Conservation (phyloP, 192 early-diverging fungal species). For the Radiomyces spectabilis region DNA sequence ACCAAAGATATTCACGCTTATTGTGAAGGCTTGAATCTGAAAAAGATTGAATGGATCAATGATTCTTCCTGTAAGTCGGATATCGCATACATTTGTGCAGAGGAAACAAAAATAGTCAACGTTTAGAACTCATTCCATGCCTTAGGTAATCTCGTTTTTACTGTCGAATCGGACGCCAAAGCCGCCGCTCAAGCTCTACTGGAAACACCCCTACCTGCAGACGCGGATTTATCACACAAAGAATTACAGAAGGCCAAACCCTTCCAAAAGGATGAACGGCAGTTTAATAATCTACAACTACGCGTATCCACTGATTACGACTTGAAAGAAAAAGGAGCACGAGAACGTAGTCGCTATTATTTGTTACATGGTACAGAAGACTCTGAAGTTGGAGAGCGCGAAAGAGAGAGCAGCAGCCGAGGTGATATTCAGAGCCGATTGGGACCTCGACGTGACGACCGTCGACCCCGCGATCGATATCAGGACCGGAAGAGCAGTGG, state of each 20-base stretch:
- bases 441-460: neutral
- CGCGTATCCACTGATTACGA: slow-evolving; percentile 32
- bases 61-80: slow-evolving; percentile 38
- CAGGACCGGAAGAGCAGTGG: neutral
- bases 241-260: neutral
- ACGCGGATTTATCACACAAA: neutral
- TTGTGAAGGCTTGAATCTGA: slow-evolving; percentile 29
- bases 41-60: slow-evolving; percentile 41
- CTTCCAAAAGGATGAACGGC: slow-evolving; percentile 1
- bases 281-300: slow-evolving; percentile 22
- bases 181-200: slow-evolving; percentile 2
- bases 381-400: neutral
- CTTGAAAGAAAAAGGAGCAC: slow-evolving; percentile 28
- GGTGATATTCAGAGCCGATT: neutral
- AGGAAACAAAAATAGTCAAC: neutral
- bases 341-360: slow-evolving; percentile 34
- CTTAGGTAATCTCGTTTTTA: slow-evolving; percentile 8
- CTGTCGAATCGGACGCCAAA: neutral
- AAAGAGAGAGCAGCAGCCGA: neutral
- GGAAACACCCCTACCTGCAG: neutral
- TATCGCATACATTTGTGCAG: no score
- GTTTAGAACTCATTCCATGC: neutral
- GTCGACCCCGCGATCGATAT: neutral
- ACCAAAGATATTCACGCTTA: slow-evolving; percentile 36
- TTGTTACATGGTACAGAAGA: slow-evolving; percentile 17